Conservation (phyloP, 768 basidiomycete genomes). For the Lentinula guzmanii region DNA sequence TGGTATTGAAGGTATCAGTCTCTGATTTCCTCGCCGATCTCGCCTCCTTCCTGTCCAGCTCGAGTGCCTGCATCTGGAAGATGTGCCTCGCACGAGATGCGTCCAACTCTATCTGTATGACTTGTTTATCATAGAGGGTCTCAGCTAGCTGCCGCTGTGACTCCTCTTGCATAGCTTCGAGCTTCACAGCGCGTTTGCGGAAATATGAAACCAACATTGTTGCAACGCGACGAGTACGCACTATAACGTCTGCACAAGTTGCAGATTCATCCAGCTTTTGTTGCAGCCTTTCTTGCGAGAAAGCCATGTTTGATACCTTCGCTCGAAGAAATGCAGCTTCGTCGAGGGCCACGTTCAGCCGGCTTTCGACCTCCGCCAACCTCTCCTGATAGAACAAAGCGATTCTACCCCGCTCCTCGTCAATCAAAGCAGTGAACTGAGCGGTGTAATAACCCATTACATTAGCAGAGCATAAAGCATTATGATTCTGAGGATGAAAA, state of each 20-base stretch:
- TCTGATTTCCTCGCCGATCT: not conserved
- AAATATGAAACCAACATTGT: not conserved
- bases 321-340: not conserved
- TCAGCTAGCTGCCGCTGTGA: not conserved
- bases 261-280: not conserved
- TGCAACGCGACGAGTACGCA: not conserved
- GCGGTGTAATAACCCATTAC: not conserved
- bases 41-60: not conserved
- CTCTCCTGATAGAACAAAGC: not conserved
- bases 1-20: not conserved
- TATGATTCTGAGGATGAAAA: not conserved
- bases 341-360: not conserved
- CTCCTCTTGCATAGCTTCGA: not conserved
- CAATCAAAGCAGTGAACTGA: not conserved
- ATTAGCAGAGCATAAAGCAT: not conserved
- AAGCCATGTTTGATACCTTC: not conserved
- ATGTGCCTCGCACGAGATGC: not conserved
- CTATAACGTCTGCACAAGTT: not conserved
- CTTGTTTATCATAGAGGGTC: not conserved
- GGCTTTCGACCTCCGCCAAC: not conserved
- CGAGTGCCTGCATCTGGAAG: not conserved
- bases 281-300: not conserved
- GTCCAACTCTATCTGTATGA: not conserved
- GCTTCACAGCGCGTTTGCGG: not conserved
- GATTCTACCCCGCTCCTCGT: not conserved